Conservation (phyloP, 2,329 filamentous ascomycete genomes). For the Penicillium sp. region DNA sequence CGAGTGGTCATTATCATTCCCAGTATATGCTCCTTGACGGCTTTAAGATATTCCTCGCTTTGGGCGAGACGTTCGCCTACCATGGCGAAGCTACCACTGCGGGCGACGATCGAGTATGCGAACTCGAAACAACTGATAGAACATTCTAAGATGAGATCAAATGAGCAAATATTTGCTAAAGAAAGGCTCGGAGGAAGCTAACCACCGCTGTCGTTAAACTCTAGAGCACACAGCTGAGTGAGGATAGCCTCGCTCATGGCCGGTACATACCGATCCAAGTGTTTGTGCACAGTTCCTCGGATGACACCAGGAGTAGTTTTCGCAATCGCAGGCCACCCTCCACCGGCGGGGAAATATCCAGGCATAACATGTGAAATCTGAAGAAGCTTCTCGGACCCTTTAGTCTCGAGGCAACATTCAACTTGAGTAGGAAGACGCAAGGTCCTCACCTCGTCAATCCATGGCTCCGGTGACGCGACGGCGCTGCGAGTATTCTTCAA, state of each 20-base stretch:
- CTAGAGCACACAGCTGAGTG: slow-evolving; percentile 15
- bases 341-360: slow-evolving; percentile 22
- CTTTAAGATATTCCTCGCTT: slow-evolving; percentile 25
- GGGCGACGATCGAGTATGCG: slow-evolving; percentile 27
- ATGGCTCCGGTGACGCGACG: slow-evolving; percentile 25
- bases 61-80: slow-evolving; percentile 23
- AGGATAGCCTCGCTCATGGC: slow-evolving; percentile 23
- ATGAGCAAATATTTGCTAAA: not conserved
- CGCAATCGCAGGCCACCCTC: slow-evolving; percentile 28
- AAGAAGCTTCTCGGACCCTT: slow-evolving; percentile 14
- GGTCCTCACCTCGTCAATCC: slow-evolving; percentile 26
- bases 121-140: slow-evolving; percentile 23
- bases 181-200: not conserved
- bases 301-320: slow-evolving; percentile 28
- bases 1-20: slow-evolving; percentile 29
- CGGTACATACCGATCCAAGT: slow-evolving; percentile 24
- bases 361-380: slow-evolving; percentile 45
- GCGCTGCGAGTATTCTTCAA: slow-evolving; percentile 18
- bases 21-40: slow-evolving; percentile 27
- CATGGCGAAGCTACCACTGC: slow-evolving; percentile 25
- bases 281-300: slow-evolving; percentile 22
- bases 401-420: not conserved
- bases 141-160: slow-evolving; percentile 13
- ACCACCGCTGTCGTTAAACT: slow-evolving; percentile 13
- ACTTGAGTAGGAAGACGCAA: not conserved